Evolutionary conservation across 129 eudicot genomes (phyloP), one percentile per base, ranked within the genome.

Genomic region (Flaveria bidentis): DNA sequence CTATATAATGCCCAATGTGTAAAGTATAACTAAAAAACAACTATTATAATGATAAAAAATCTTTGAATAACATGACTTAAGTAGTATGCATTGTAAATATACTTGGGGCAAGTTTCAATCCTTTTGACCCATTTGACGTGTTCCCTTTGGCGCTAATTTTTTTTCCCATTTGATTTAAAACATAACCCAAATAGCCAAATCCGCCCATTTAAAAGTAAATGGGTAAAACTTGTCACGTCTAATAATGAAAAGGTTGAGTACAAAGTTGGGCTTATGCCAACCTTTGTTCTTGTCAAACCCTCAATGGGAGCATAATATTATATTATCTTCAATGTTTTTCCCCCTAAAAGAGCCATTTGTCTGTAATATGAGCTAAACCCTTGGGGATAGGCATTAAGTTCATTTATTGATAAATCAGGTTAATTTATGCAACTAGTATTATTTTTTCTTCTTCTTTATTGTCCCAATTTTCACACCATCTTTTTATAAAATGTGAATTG

Each of bases 261-360:
- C 41, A 22, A 44, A 47, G 42, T 69, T 47, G 58, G 30, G 22
- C 42, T 4, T 67, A 30, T 39, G 5, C 33, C 33, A 28, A 73
- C 7, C n/a, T 15, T 44, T 61, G 68, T 41, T 72, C 72, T 65
- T 76, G 80, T 76, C 53, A 33, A 74, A 47, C 60, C 72, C 74
- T 33, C 42, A 33, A 28, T 67, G 73, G 63, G 17, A 51, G 66
- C 15, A 39, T 9, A 17, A 10, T 39, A 3, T 62, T 41, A 41
- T 22, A 22, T 51, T 50, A 44, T 67, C 41, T 65, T 65, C n/a
- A 18, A 18, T 36, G 51, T 18, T 0, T 46, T 65, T 51, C 5
- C 1, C n/a, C 15, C 68, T 8, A 44, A 15, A 9, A 17, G 13
- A 17, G 13, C 50, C 52, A 1, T 15, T 18, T 33, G n/a, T 52